Evolutionary conservation across 2,329 filamentous ascomycete genomes (phyloP).

Genomic region (Macrophomina phaseolina): DNA sequence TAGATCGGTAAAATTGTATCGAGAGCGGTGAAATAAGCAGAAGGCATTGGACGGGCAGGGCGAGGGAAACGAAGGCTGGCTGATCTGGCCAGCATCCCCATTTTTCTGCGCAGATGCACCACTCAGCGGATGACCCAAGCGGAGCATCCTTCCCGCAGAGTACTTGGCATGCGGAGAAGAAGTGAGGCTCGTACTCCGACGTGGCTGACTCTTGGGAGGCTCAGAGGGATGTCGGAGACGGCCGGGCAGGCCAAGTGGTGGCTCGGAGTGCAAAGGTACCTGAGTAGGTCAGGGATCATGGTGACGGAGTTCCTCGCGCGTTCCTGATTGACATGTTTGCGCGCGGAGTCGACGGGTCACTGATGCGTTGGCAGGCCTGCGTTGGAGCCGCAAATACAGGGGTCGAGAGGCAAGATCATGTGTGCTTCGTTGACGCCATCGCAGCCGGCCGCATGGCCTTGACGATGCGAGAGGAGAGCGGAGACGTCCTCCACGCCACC

Average conservation of each 20-base stretch:
- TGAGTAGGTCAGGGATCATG: constrained; percentile 9
- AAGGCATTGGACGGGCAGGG: not conserved
- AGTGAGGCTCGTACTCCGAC: constrained; percentile 9
- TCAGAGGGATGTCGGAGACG: not conserved
- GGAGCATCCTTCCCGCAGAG: not conserved
- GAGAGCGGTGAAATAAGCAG: not conserved
- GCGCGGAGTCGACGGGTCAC: constrained; percentile 1
- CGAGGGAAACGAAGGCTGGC: not conserved
- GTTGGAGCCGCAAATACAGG: constrained; percentile 23
- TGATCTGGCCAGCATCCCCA: constrained; percentile 16
- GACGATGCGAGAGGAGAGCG: not conserved
- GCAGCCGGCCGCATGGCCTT: not conserved
- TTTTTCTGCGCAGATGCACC: not conserved
- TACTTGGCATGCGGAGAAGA: constrained; percentile 23
- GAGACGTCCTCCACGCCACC: not conserved
- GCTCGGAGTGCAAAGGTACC: not conserved
- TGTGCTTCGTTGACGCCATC: constrained; percentile 15
- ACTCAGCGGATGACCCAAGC: not conserved
- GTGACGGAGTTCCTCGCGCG: not conserved
- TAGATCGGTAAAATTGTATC: not conserved
- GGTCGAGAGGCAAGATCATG: constrained; percentile 22
- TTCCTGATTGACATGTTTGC: constrained; percentile 24
- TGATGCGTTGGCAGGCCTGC: constrained; percentile 23
- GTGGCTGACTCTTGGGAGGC: constrained; percentile 14
- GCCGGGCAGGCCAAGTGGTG: not conserved